Conservation (phyloP, 129 eudicot genomes). For the Scalesia atractyloides region DNA sequence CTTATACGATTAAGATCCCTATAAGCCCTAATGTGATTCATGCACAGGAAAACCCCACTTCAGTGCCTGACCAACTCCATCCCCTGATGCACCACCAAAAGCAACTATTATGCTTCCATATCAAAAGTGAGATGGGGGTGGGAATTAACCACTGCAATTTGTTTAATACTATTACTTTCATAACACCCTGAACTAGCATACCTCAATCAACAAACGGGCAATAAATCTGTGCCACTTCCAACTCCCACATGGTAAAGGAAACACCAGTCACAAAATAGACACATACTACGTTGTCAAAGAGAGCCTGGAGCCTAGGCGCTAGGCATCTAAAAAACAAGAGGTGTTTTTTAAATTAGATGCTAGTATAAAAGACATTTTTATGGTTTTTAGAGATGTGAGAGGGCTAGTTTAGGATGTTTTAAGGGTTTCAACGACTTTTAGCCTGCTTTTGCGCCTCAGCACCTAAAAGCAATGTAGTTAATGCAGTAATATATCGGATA, state of each 20-base stretch:
- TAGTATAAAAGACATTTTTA: too few relatives aligned
- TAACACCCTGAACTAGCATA: background rate
- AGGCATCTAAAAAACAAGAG: too few relatives aligned
- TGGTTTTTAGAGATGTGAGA: too few relatives aligned
- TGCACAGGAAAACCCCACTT: background rate
- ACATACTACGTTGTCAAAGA: background rate
- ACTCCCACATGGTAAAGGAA: too few relatives aligned
- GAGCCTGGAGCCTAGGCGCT: too few relatives aligned
- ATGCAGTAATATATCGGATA: too few relatives aligned
- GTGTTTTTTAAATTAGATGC: too few relatives aligned
- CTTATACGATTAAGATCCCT: background rate
- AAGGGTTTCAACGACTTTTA: too few relatives aligned
- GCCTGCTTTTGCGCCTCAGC: too few relatives aligned
- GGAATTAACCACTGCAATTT: background rate
- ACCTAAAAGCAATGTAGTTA: too few relatives aligned
- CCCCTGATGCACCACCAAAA: background rate
- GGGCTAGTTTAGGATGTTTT: too few relatives aligned
- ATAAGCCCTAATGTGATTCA: background rate
- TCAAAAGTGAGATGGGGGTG: background rate
- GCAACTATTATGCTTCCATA: background rate
- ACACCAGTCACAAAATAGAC: background rate
- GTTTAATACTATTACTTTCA: background rate
- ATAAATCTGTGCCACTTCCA: background rate
- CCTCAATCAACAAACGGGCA: background rate
- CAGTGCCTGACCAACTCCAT: conserved; percentile 1